These are phyloP conservation scores for Sporothrix euskadiensis DNA, from an alignment of 2,329 filamentous ascomycete species.

Conservation along the genomic window DNA sequence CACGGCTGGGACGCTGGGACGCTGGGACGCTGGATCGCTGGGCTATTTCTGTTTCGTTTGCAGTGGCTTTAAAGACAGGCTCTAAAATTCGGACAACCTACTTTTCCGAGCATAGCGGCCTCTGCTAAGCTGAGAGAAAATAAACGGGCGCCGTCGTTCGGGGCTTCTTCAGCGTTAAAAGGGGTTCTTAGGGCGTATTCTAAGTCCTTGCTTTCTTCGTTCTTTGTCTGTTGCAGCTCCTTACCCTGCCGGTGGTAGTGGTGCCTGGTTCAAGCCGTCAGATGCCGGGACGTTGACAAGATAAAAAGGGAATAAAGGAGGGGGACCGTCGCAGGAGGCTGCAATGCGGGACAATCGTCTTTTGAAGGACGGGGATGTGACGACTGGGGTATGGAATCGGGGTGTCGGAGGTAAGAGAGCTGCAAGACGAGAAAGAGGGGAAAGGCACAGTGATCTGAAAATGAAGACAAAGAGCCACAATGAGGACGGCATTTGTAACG, in stretches of 20 bases:
- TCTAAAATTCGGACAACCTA: conserved; percentile 4
- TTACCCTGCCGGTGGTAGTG: neutral
- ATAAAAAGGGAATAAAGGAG: neutral
- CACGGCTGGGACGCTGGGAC: neutral
- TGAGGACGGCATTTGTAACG: neutral
- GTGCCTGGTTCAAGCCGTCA: neutral
- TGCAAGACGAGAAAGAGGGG: neutral
- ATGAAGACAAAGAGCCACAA: too few species aligned
- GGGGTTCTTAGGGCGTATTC: neutral
- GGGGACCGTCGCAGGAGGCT: neutral
- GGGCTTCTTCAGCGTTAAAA: neutral
- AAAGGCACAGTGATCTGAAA: neutral
- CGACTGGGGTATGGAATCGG: conserved; percentile 16
- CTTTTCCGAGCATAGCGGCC: conserved; percentile 17
- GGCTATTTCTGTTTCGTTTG: neutral
- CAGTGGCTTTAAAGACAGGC: neutral
- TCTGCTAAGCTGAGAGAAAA: neutral
- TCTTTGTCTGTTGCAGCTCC: neutral
- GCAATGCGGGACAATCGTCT: neutral
- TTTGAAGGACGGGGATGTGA: neutral
- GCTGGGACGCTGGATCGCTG: neutral
- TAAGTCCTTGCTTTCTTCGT: neutral
- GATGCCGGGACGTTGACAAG: neutral
- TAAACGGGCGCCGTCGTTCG: neutral
- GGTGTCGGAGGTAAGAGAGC: neutral